Evolutionary conservation across 116 monocot genomes (phyloP).

Genomic region (Trichopus zeylanicus): DNA sequence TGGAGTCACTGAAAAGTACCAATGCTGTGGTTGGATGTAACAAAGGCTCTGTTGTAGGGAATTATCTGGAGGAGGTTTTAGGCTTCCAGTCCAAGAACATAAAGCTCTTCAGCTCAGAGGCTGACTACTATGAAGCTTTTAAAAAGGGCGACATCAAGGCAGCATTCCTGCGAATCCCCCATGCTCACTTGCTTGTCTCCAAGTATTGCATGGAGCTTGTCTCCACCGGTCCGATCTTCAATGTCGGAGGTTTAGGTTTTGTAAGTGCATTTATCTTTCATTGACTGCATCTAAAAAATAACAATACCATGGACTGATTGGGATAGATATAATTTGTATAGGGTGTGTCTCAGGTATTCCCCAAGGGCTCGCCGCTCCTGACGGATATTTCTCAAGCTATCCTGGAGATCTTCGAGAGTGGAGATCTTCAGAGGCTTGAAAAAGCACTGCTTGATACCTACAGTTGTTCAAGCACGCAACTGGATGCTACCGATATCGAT

Average conservation of each 20-base stretch:
- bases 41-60: slow-evolving; percentile 7
- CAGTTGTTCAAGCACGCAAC: slow-evolving; percentile 1
- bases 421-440: slow-evolving; percentile 13
- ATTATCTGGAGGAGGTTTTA: slow-evolving; percentile 13
- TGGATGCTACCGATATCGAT: not conserved
- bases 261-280: slow-evolving; percentile 9
- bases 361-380: slow-evolving; percentile 11
- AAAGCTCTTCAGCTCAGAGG: not conserved
- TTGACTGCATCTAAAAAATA: not conserved
- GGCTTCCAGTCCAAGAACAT: slow-evolving; percentile 5
- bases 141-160: slow-evolving; percentile 12
- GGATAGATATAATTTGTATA: not conserved
- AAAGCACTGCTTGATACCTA: slow-evolving; percentile 6
- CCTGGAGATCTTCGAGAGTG: slow-evolving; percentile 10
- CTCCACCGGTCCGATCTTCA: slow-evolving; percentile 7
- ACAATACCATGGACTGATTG: not conserved
- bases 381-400: slow-evolving; percentile 15
- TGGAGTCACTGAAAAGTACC: slow-evolving; percentile 5
- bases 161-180: slow-evolving; percentile 4
- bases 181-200: slow-evolving; percentile 16
- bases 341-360: slow-evolving; percentile 15
- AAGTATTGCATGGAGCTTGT: slow-evolving; percentile 16
- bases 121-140: slow-evolving; percentile 5
- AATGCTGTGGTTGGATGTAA: slow-evolving; percentile 12
- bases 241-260: slow-evolving; percentile 28